Percentiles rank a stretch among this genome's conserved stretches.
These are phyloP conservation scores for Rosa persica DNA, from an alignment of 306 rosid genomes.

Conservation along the genomic window DNA sequence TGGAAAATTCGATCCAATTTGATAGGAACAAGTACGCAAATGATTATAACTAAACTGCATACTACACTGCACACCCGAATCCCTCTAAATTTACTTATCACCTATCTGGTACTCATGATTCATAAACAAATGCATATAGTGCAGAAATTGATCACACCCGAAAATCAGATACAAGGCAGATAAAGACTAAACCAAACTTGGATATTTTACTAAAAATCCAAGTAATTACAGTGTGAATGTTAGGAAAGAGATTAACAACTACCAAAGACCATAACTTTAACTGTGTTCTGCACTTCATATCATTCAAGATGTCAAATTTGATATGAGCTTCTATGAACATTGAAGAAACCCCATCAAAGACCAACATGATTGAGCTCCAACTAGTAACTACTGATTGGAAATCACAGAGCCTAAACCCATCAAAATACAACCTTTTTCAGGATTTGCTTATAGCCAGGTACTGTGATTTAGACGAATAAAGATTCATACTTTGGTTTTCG, in stretches of 20 bases:
- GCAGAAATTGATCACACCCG: background rate
- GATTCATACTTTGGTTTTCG: background rate
- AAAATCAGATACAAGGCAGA: background rate
- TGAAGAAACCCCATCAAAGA: background rate
- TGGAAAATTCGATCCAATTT: background rate
- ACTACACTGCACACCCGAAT: background rate
- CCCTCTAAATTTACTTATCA: background rate
- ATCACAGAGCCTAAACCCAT: background rate
- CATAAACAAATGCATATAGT: background rate
- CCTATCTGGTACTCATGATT: background rate
- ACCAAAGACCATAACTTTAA: background rate
- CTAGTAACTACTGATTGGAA: background rate
- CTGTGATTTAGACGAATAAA: background rate
- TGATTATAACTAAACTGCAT: background rate
- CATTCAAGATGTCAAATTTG: background rate
- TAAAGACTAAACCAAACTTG: background rate
- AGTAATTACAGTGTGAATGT: background rate
- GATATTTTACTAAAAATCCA: background rate
- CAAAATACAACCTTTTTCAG: slow-evolving; percentile 1
- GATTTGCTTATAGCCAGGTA: background rate
- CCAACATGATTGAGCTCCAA: background rate
- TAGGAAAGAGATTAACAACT: background rate
- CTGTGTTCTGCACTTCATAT: background rate
- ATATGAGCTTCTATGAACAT: background rate
- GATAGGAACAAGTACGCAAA: background rate